Conservation (phyloP, 306 rosid genomes). For the Lupinus albus region DNA sequence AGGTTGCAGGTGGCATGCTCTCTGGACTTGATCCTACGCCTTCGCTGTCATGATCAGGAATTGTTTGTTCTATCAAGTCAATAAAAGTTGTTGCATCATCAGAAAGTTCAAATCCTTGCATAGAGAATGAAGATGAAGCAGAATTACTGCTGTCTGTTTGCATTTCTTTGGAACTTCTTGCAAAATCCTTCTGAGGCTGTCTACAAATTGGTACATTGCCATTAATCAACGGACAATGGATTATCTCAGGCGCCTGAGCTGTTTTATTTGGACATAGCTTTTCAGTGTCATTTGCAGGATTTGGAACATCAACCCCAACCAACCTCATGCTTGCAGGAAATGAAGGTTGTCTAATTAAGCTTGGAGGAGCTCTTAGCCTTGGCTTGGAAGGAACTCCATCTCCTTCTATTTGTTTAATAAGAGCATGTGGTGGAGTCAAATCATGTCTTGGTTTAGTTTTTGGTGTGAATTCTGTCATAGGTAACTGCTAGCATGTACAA, state of each 20-base stretch:
- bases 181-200: constrained; percentile 56
- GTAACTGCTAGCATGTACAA: constrained; percentile 53
- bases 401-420: constrained; percentile 64
- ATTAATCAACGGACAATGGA: constrained; percentile 48
- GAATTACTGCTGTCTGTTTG: constrained; percentile 78
- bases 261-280: constrained; percentile 56
- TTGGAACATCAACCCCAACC: constrained; percentile 62
- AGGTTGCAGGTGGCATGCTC: constrained; percentile 43
- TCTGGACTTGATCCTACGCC: constrained; percentile 48
- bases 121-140: constrained; percentile 73
- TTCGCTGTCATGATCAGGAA: constrained; percentile 47
- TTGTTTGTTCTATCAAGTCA: constrained; percentile 59
- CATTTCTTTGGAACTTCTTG: constrained; percentile 66
- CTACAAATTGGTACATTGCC: constrained; percentile 44
- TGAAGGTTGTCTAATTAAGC: constrained; percentile 58
- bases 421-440: constrained; percentile 57
- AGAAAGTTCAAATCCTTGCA: constrained; percentile 75
- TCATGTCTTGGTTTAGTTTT: constrained; percentile 69
- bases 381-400: constrained; percentile 76
- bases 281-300: constrained; percentile 44
- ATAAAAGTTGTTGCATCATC: constrained; percentile 72
- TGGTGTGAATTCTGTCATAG: constrained; percentile 59
- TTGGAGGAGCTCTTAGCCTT: constrained; percentile 85
- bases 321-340: constrained; percentile 67
- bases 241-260: constrained; percentile 53